Conservation (phyloP, 306 rosid genomes). For the Ammopiptanthus mongolicus region DNA sequence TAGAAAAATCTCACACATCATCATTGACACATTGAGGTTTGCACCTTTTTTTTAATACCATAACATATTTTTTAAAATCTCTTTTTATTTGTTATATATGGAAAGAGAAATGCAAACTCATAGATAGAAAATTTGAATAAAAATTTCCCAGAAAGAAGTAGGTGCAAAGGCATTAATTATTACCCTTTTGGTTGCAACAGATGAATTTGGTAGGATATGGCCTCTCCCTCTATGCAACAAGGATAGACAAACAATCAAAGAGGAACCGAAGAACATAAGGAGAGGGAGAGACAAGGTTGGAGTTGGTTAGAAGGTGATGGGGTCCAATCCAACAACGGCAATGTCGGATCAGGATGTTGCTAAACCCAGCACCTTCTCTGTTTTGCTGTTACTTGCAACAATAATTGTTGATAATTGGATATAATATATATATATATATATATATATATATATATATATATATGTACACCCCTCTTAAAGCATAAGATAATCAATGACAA, state of each 20-base stretch:
- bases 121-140: background rate
- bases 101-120: too few species aligned
- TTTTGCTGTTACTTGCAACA: background rate
- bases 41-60: background rate
- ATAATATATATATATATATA: background rate
- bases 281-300: constrained; percentile 9
- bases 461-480: background rate
- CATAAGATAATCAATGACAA: background rate
- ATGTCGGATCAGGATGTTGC: constrained; percentile 37
- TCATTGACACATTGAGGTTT: background rate
- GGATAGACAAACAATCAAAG: background rate
- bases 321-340: constrained; percentile 30
- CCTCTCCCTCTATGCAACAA: constrained; percentile 24
- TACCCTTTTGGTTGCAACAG: background rate
- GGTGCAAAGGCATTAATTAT: background rate
- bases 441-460: background rate
- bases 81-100: background rate
- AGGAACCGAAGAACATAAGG: background rate
- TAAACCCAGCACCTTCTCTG: constrained; percentile 5
- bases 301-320: background rate
- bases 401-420: background rate
- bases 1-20: background rate
- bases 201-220: constrained; percentile 8
- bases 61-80: background rate
- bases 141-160: background rate